A percentile compares a stretch with the other conserved stretches of the same genome.
These are phyloP conservation scores for Amanita phalloides DNA, from an alignment of 768 basidiomycete species.

Conservation along the genomic window DNA sequence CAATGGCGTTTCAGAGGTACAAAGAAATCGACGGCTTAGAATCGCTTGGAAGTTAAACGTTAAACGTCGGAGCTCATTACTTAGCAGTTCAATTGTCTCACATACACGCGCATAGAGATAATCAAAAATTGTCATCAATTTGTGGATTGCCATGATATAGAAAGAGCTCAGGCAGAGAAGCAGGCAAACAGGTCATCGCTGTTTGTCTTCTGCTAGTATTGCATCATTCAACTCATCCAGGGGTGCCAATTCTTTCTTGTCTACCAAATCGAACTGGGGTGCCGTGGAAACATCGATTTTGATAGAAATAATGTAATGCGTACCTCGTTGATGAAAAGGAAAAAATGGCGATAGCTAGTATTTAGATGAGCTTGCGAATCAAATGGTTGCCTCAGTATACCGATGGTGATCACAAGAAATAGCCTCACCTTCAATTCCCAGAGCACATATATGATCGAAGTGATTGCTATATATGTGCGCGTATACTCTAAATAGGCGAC, in stretches of 20 bases:
- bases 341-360: slow-evolving; percentile 97
- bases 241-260: slow-evolving; percentile 92
- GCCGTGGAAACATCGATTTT: slow-evolving; percentile 5
- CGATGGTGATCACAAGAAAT: background rate
- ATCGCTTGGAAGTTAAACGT: too few relatives aligned
- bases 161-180: too few relatives aligned
- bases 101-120: too few relatives aligned
- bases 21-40: too few relatives aligned
- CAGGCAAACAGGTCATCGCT: slow-evolving; percentile 16
- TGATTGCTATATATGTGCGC: slow-evolving; percentile 99
- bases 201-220: slow-evolving; percentile 51
- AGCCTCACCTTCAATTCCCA: slow-evolving; percentile 88
- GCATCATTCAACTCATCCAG: slow-evolving; percentile 93
- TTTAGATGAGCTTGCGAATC: slow-evolving; percentile 77
- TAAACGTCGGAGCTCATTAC: too few relatives aligned
- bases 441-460: slow-evolving; percentile 96
- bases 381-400: background rate
- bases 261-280: slow-evolving; percentile 80
- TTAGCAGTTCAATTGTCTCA: too few relatives aligned
- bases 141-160: background rate
- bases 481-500: slow-evolving; percentile 92
- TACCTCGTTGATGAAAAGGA: slow-evolving; percentile 94
- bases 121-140: too few relatives aligned
- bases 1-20: too few relatives aligned
- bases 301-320: slow-evolving; percentile 9